Base-by-base conservation (phyloP, 1,139 yeast genomes). In the Spencermartinsiella ligniputridi region DNA sequence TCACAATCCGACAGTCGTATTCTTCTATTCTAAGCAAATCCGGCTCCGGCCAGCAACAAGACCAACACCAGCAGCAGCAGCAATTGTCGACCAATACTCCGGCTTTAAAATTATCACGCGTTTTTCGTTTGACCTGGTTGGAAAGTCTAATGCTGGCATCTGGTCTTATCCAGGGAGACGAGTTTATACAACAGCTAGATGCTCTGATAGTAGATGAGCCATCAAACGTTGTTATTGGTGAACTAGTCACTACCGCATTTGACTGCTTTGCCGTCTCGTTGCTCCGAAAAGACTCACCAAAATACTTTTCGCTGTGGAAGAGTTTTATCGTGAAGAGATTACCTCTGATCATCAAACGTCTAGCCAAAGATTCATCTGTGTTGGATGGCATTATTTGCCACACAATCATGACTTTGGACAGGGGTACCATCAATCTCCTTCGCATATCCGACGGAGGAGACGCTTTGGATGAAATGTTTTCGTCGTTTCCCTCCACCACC, bases 401-500 rank as follows among this genome's bases (percentile, higher is more conserved):
- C 19, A 60, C 65, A 2, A 41, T 62, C 3, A 46, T 53, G 5
- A 34, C 44, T 21, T 51, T 62, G 20, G 62, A 60, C 37, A 45
- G 56, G 6, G 56, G 54, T 3, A 53, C 61, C 15, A 46, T 55
- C 34, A 48, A 54, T 13, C 41, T 61, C 20, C 49, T 62, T 27
- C 53, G 61, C 8, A 56, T 61, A 9, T 40, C 55, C 27, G 55
- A 59, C 15, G 59, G 57, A 6, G 57, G 57, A 5, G 61, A 62
- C 40, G 73, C 68, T 36, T 54, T 70, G 29, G 76, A 71, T 52
- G 74, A 71, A 25, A 70, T 71, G 67, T 71, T 71, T 48, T 56
- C 71, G 1, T 61, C 71, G 0, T 73, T 72, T 49, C 75, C 78
- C 1, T 62, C 76, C 1, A 69, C 75, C 1, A 66, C 70, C 27